Percentiles rank a stretch among this genome's conserved stretches.
Conservation (phyloP, 164 flowering plant genomes). For the Vitis vinifera region DNA sequence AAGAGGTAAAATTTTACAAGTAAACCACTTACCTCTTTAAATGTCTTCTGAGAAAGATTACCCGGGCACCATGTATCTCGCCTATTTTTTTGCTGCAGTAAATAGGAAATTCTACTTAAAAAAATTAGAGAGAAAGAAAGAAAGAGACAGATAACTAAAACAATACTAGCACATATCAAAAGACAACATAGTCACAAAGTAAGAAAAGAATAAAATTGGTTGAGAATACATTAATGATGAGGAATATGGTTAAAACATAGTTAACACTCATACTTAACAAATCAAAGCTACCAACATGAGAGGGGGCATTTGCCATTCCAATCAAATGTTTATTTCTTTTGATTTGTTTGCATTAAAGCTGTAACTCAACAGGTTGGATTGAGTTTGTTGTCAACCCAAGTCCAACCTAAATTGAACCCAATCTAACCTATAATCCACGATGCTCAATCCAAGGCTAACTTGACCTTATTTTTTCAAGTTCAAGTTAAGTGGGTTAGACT, state of each 20-base stretch:
- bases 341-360: too few species aligned
- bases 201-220: not conserved
- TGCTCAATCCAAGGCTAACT: too few species aligned
- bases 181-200: not conserved
- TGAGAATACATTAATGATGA: not conserved
- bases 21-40: constrained; percentile 44
- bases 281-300: constrained; percentile 1
- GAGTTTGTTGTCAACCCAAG: too few species aligned
- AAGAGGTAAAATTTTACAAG: not conserved
- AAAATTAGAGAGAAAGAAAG: not conserved
- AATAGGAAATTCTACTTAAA: constrained; percentile 10
- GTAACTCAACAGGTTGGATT: too few species aligned
- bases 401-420: too few species aligned
- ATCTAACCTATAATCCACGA: too few species aligned
- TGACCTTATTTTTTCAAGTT: too few species aligned
- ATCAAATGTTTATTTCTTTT: not conserved
- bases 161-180: not conserved
- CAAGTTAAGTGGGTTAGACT: too few species aligned
- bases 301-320: not conserved
- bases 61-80: constrained; percentile 96
- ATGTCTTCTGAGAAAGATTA: constrained; percentile 36
- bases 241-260: not conserved
- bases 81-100: constrained; percentile 59
- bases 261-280: too few species aligned
- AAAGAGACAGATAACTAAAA: not conserved